Percentiles rank a stretch among this genome's conserved stretches.
Evolutionary conservation across 345 rosid species (phyloP).

Genomic region (Lumnitzera littorea): DNA sequence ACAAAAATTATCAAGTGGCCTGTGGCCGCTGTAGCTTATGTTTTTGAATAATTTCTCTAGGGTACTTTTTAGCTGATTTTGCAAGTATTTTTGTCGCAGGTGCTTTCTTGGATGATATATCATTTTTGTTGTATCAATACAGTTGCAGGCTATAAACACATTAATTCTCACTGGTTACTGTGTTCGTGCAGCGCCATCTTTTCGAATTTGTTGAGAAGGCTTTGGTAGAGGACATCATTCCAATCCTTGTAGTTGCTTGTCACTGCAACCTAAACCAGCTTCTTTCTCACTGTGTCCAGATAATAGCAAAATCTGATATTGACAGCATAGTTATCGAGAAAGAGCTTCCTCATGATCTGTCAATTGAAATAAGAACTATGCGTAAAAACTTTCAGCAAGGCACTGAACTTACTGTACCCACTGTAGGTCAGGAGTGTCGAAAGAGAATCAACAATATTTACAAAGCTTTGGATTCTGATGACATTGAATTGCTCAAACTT

Average conservation of each 20-base stretch:
- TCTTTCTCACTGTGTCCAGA: slow-evolving; percentile 17
- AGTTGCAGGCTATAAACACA: neutral
- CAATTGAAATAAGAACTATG: slow-evolving; percentile 13
- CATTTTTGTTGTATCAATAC: no score
- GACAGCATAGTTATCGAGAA: slow-evolving; percentile 21
- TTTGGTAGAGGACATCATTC: slow-evolving; percentile 29
- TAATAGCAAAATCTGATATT: slow-evolving; percentile 25
- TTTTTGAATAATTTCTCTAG: no score
- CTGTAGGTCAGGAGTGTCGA: slow-evolving; percentile 8
- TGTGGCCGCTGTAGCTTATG: no score
- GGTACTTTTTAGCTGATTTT: no score
- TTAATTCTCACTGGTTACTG: neutral
- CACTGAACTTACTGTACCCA: neutral
- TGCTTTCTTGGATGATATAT: no score
- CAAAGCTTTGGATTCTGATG: slow-evolving; percentile 40
- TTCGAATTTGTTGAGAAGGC: slow-evolving; percentile 28
- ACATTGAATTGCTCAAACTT: slow-evolving; percentile 25
- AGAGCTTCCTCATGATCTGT: slow-evolving; percentile 26
- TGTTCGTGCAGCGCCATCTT: slow-evolving; percentile 35
- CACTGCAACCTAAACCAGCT: slow-evolving; percentile 27
- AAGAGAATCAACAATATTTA: slow-evolving; percentile 29
- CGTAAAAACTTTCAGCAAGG: slow-evolving; percentile 9
- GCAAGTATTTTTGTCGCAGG: no score
- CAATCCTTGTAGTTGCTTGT: slow-evolving; percentile 29
- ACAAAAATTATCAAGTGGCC: no score